Conservation (phyloP, 2,329 filamentous ascomycete genomes). For the Pseudogymnoascus sp. region DNA sequence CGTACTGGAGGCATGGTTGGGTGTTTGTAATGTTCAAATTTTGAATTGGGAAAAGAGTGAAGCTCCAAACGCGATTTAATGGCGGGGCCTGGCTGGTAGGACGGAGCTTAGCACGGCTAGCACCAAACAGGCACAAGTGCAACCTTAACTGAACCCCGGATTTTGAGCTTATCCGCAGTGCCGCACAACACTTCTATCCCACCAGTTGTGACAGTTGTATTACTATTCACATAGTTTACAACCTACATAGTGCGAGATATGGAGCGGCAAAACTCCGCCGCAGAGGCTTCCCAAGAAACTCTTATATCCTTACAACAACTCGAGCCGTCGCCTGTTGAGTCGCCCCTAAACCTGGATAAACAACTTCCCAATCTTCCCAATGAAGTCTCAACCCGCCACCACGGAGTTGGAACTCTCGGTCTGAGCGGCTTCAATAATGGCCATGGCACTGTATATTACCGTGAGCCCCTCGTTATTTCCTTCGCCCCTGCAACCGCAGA, state of each 20-base stretch:
- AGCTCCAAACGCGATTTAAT: neutral
- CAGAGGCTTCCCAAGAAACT: slow-evolving; percentile 46
- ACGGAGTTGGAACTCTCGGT: slow-evolving; percentile 40
- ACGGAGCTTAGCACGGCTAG: neutral
- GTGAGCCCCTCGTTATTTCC: slow-evolving; percentile 42
- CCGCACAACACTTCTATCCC: neutral
- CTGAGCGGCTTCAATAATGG: slow-evolving; percentile 49
- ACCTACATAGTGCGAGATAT: slow-evolving; percentile 22
- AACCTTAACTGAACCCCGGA: neutral
- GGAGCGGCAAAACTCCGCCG: slow-evolving; percentile 34
- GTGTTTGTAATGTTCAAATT: neutral
- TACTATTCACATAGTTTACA: slow-evolving; percentile 1
- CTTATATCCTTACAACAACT: slow-evolving; percentile 66
- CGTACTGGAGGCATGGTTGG: neutral
- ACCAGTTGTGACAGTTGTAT: neutral
- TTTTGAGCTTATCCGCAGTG: neutral
- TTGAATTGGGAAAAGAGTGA: neutral
- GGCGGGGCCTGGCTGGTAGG: neutral
- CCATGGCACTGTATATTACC: slow-evolving; percentile 69
- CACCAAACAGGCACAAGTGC: neutral
- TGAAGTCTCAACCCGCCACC: slow-evolving; percentile 37
- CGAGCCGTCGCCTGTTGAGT: slow-evolving; percentile 74
- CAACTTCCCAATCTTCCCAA: slow-evolving; percentile 34
- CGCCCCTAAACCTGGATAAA: slow-evolving; percentile 31
- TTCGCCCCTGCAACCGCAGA: neutral